Base-by-base conservation (phyloP, 1,284 basidiomycete genomes). In the Cerioporus squamosus region DNA sequence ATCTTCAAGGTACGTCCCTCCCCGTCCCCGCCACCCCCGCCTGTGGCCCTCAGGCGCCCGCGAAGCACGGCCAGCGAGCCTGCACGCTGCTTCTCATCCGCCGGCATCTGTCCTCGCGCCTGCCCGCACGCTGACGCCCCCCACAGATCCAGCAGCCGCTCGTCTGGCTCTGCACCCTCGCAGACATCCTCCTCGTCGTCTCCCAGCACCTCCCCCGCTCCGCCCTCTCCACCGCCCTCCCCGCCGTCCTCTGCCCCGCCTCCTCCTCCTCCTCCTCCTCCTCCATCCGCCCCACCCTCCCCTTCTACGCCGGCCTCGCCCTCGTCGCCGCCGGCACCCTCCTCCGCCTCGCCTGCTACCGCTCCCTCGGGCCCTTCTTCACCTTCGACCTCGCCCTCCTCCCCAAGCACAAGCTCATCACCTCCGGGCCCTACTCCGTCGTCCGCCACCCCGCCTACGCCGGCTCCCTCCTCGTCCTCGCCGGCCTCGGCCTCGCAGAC, bases 331-430 rank as follows among this genome's bases (percentile, higher is more conserved):
- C 79, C 10, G 85, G 85, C 10, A 75, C 79, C 56, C 46, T 71
- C 51, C 69, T 79, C 44, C 76, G 78, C 33, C 52, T 74, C 45
- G 65, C 61, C 17, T 79, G 79, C 62, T 80, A 75, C 71, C 70
- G 63, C 50, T 70, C 72, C 51, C 76, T 79, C 33, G 86, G 85
- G 1, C 68, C 76, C 5, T 73, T 86, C 55, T 87, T 87, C 74
- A 87, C 85, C 0, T 87, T 86, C 69, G 84, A 86, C 62, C 77
- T 87, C 59, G 82, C 83, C 47, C 73, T 86, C 47, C 78, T 81
- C 61, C 81, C 82, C 2, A 69, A 74, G n/a, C 86, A 87, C 70
- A 77, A 70, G 40, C 78, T 87, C 56, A 74, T 87, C 65, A 86
- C 82, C 0, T 72, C 70, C 15, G 79, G 85, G 7, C 81, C 79